phyloP scores from a whole-genome alignment of 2,329 filamentous ascomycete genomes.

The Fusarium stilboides region DNA sequence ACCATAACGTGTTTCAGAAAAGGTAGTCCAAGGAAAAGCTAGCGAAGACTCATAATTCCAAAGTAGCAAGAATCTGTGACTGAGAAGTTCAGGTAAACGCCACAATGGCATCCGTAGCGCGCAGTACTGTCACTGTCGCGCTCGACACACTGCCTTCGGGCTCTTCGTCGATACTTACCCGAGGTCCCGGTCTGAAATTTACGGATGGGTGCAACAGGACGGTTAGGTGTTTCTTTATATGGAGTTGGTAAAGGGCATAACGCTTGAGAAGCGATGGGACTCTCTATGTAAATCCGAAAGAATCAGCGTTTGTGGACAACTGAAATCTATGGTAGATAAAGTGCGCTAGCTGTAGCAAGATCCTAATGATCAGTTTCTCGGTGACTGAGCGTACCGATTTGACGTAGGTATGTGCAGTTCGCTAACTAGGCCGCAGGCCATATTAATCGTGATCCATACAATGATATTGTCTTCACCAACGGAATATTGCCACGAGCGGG shows the following conservation, averaged over 20 bases:
- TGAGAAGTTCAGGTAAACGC: too few relatives aligned
- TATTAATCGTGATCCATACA: too few relatives aligned
- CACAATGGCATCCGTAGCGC: too few relatives aligned
- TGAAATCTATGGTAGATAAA: not conserved
- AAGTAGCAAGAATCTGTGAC: too few relatives aligned
- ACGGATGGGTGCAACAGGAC: conserved; percentile 4
- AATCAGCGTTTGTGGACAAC: not conserved
- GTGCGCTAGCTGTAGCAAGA: conserved; percentile 7
- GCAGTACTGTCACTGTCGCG: too few relatives aligned
- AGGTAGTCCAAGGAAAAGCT: not conserved
- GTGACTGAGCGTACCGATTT: not conserved
- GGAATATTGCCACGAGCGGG: too few relatives aligned
- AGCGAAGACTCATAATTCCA: too few relatives aligned
- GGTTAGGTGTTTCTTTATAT: conserved; percentile 18
- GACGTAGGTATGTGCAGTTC: too few relatives aligned
- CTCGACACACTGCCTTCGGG: not conserved
- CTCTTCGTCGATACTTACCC: not conserved
- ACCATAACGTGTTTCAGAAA: not conserved
- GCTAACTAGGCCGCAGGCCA: too few relatives aligned
- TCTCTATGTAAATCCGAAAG: not conserved
- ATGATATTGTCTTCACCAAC: too few relatives aligned
- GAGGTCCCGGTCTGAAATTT: conserved; percentile 26
- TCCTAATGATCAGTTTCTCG: conserved; percentile 12
- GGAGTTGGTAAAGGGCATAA: conserved; percentile 5
- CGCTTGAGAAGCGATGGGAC: conserved; percentile 13